Evolutionary conservation across 2,329 filamentous ascomycete genomes (phyloP).

Genomic region (Sarocladium strictum): DNA sequence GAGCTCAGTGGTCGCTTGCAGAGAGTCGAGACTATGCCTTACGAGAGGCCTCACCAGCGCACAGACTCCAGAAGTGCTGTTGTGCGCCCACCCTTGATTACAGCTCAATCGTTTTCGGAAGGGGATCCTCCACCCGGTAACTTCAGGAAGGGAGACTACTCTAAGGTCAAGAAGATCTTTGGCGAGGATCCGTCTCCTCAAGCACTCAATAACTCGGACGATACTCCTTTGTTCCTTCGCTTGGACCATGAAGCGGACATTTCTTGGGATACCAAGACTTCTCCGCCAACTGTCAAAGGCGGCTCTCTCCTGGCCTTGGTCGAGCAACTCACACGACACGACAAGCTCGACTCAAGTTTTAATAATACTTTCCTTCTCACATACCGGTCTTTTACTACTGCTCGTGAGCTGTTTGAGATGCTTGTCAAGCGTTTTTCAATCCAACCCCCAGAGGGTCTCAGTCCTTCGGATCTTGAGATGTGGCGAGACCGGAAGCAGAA

Average conservation of each 20-base stretch:
- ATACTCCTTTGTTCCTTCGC: conserved; percentile 75
- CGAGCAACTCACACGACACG: conserved; percentile 91
- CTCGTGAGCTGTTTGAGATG: conserved; percentile 85
- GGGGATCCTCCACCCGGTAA: conserved; percentile 46
- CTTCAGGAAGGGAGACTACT: conserved; percentile 53
- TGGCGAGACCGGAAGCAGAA: conserved; percentile 97
- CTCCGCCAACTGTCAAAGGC: conserved; percentile 73
- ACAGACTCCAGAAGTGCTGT: conserved; percentile 46
- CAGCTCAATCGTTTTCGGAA: conserved; percentile 60
- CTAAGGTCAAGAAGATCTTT: conserved; percentile 61
- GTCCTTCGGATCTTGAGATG: conserved; percentile 67
- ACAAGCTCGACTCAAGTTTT: conserved; percentile 90
- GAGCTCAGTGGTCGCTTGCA: conserved; percentile 34
- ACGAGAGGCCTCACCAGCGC: conserved; percentile 48
- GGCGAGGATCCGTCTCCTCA: conserved; percentile 56
- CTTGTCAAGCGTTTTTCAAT: conserved; percentile 88
- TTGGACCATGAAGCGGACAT: conserved; percentile 87
- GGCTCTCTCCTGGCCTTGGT: conserved; percentile 85
- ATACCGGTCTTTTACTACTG: conserved; percentile 90
- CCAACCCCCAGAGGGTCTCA: conserved; percentile 80
- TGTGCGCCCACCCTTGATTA: conserved; percentile 40
- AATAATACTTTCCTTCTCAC: conserved; percentile 98
- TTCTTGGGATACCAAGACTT: conserved; percentile 78
- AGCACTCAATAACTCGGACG: conserved; percentile 53
- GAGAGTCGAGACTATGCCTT: conserved; percentile 53